Evolutionary conservation across 1,139 yeast genomes (phyloP), one percentile per base, ranked within the genome.

Genomic region (Sugiyamaella novakii): DNA sequence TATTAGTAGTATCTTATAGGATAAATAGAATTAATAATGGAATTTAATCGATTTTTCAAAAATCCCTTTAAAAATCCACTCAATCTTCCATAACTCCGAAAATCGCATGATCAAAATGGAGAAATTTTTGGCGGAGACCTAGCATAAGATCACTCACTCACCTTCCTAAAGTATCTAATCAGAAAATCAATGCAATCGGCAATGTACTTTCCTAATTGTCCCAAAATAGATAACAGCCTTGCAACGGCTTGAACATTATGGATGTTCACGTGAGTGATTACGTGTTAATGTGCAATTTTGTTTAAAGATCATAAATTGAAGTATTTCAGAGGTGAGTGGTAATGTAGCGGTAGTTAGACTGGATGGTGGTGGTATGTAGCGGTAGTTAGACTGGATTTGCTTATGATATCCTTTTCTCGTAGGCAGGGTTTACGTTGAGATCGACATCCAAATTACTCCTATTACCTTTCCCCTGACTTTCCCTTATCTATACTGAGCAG

Each of bases 161-260:
- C 22, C 17, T 30, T 22, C 44, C 44, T 41, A 41, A 41, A 31
- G 14, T 30, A 14, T 29, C 44, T 25, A 19, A 41, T 41, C 44
- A 14, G 44, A 12, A 15, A 21, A 24, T 30, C 30, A n/a, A n/a
- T 18, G 34, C n/a, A 8, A 27, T 39, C 34, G 30, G 22, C 37
- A 17, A 7, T 24, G 22, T 11, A 17, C 14, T 30, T 30, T 31
- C 44, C 44, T 31, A 31, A 11, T 41, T 30, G 44, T 41, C 44
- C 37, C 29, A 31, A 30, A 21, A n/a, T 14, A 29, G 44, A 30
- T 30, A 30, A 28, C 44, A 22, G 25, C 35, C 43, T 19, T 29
- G 17, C 43, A 36, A 36, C 40, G 40, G 28, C 40, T 8, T 3
- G 17, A 15, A 15, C 19, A 14, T n/a, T n/a, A n/a, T n/a, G n/a